Conservation (phyloP, 371 early-diverging fungal genomes). For the Mortierella sp. region DNA sequence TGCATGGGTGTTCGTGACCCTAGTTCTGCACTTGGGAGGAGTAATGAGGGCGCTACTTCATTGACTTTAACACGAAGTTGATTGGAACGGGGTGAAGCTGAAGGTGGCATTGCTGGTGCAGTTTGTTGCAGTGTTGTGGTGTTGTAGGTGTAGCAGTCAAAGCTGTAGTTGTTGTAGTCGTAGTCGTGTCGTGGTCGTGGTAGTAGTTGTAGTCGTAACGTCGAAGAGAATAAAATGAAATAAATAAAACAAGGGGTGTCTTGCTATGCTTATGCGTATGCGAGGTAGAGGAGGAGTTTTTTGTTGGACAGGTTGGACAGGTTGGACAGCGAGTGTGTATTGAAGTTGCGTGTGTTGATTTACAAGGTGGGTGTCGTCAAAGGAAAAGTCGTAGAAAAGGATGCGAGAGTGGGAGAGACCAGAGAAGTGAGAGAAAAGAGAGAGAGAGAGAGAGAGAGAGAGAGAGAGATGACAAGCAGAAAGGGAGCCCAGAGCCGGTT, state of each 20-base stretch:
- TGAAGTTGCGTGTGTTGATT: neutral
- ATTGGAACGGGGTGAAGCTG: neutral
- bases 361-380: slow-evolving; percentile 9
- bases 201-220: neutral
- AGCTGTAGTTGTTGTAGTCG: neutral
- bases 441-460: neutral
- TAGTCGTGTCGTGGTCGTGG: neutral
- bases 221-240: neutral
- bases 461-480: neutral
- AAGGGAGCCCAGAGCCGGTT: slow-evolving; percentile 8
- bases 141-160: neutral
- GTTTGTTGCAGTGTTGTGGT: neutral
- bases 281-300: neutral
- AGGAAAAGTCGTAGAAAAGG: neutral
- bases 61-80: slow-evolving; percentile 18
- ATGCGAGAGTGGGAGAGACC: neutral
- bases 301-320: neutral
- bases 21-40: slow-evolving; percentile 29
- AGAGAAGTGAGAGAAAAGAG: neutral
- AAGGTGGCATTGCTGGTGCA: neutral
- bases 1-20: slow-evolving; percentile 45
- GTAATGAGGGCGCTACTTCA: slow-evolving; percentile 29
- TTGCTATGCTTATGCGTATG: slow-evolving; percentile 14
- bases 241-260: neutral
- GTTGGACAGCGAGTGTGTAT: neutral